phyloP scores from a whole-genome alignment of 2,329 filamentous ascomycete genomes.

The Penicillium brevicompactum region DNA sequence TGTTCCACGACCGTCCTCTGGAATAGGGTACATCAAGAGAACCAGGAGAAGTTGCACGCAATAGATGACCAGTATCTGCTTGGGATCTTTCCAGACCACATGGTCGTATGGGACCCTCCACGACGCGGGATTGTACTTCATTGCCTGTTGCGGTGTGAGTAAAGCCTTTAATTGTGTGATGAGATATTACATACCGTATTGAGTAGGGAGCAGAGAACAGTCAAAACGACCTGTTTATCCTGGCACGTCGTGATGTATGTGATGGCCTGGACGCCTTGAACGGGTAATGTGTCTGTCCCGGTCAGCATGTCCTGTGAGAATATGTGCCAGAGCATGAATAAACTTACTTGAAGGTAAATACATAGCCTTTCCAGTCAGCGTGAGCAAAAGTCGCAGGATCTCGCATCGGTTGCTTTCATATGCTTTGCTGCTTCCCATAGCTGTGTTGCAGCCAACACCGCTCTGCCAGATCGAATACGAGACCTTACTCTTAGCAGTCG shows the following conservation, averaged over 20 bases:
- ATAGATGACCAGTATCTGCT: conserved; percentile 88
- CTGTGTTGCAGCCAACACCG: conserved; percentile 90
- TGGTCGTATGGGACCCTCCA: conserved; percentile 96
- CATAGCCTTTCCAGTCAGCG: conserved; percentile 87
- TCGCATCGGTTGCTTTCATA: conserved; percentile 92
- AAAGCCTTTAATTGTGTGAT: background rate
- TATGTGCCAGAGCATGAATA: background rate
- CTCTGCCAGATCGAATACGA: conserved; percentile 97
- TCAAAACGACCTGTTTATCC: conserved; percentile 90
- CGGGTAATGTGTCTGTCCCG: conserved; percentile 65
- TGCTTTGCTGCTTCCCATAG: conserved; percentile 85
- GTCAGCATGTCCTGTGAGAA: conserved; percentile 9
- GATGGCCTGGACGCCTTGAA: conserved; percentile 78
- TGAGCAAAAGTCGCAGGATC: conserved; percentile 81
- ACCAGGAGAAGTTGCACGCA: conserved; percentile 88
- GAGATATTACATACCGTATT: conserved; percentile 72
- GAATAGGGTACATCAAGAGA: conserved; percentile 82
- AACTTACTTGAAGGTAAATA: conserved; percentile 75
- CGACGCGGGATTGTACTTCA: conserved; percentile 92
- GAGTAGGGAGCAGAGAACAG: conserved; percentile 84
- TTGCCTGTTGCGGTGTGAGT: conserved; percentile 58
- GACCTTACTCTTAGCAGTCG: conserved; percentile 74
- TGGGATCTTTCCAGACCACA: conserved; percentile 86
- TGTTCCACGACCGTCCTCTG: conserved; percentile 67
- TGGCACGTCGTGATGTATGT: conserved; percentile 86